Evolutionary conservation across 768 basidiomycete genomes (phyloP).

Genomic region (Tylopilus balloui): DNA sequence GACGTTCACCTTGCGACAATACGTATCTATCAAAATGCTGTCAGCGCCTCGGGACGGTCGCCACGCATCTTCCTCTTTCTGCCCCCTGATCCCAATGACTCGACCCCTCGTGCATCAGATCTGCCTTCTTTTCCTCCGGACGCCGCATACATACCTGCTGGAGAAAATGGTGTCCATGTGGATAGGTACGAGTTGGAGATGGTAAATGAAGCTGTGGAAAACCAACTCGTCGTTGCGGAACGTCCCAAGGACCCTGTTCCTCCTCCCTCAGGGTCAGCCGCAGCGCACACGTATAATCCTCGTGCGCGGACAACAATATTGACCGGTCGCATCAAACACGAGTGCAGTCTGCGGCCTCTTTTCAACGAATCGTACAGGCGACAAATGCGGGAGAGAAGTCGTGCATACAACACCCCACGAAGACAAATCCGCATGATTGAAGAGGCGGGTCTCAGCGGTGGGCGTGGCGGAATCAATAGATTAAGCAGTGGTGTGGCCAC

Average conservation of each 20-base stretch:
- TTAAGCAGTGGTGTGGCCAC: conserved; percentile 71
- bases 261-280: conserved; percentile 35
- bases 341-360: conserved; percentile 66
- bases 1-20: conserved; percentile 81
- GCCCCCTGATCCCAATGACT: conserved; percentile 51
- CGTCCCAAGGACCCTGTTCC: conserved; percentile 60
- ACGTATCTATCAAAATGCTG: conserved; percentile 62
- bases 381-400: conserved; percentile 66
- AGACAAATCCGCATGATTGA: conserved; percentile 73
- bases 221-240: conserved; percentile 82
- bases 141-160: conserved; percentile 29
- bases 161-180: conserved; percentile 29
- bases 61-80: conserved; percentile 65
- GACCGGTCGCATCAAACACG: conserved; percentile 77
- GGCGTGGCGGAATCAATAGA: conserved; percentile 69
- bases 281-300: conserved; percentile 42
- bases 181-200: conserved; percentile 87
- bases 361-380: conserved; percentile 64
- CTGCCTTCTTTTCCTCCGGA: conserved; percentile 27
- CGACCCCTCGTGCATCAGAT: conserved; percentile 25
- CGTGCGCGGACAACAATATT: conserved; percentile 74
- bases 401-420: conserved; percentile 60
- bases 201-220: conserved; percentile 79
- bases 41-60: conserved; percentile 41
- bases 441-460: conserved; percentile 62